These are phyloP conservation scores for Pichia gijzeniarum DNA, from an alignment of 805 yeast species.

Conservation along the genomic window DNA sequence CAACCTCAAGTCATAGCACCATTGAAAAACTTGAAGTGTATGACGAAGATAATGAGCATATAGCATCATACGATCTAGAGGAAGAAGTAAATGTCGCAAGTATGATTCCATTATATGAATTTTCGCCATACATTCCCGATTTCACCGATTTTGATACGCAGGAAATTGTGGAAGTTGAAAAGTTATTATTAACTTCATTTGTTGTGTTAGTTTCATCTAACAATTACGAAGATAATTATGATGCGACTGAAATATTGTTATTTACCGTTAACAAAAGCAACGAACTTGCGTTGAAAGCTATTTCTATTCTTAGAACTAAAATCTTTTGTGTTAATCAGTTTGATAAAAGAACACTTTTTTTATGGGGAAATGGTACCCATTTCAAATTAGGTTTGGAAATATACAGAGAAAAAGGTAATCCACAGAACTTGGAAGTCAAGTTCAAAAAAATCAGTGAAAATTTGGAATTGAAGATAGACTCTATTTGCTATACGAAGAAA, in stretches of 20 bases:
- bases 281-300: slow-evolving; percentile 8
- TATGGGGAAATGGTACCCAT: slow-evolving; percentile 14
- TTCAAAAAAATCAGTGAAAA: not conserved
- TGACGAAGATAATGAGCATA: not conserved
- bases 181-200: slow-evolving; percentile 10
- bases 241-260: slow-evolving; percentile 12
- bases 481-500: not conserved
- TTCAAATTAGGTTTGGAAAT: slow-evolving; percentile 7
- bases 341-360: slow-evolving; percentile 7
- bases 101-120: slow-evolving; percentile 3
- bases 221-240: slow-evolving; percentile 6
- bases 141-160: slow-evolving; percentile 7
- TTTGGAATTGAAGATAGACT: not conserved
- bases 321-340: not conserved
- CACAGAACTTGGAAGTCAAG: not conserved
- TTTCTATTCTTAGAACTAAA: slow-evolving; percentile 13
- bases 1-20: not conserved
- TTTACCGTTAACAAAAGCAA: slow-evolving; percentile 12
- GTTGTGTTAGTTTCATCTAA: slow-evolving; percentile 12
- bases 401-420: not conserved
- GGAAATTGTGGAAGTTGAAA: not conserved
- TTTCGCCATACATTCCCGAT: slow-evolving; percentile 10
- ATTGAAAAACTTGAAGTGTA: slow-evolving; percentile 1
- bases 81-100: slow-evolving; percentile 11
- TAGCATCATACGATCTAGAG: slow-evolving; percentile 16